Percentiles rank a stretch among this genome's conserved stretches.
Conservation (phyloP, 495 filamentous ascomycete genomes). For the Podospora pseudocomata region DNA sequence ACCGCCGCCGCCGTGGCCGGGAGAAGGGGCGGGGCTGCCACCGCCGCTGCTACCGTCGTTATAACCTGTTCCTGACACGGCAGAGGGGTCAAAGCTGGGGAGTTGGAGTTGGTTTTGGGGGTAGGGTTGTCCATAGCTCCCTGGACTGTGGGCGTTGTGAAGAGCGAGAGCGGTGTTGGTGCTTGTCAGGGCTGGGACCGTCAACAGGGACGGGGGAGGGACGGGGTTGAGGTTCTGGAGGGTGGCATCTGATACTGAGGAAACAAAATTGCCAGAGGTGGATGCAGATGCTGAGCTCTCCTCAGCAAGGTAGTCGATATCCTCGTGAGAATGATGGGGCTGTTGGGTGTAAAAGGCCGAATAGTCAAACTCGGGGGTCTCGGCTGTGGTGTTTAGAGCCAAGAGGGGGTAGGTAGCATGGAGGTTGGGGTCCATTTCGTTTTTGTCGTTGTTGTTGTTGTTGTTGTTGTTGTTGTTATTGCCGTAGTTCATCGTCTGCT, state of each 20-base stretch:
- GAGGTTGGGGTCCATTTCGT: slow-evolving; percentile 18
- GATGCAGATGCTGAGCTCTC: slow-evolving; percentile 23
- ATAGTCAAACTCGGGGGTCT: slow-evolving; percentile 28
- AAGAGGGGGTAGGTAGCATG: slow-evolving; percentile 18
- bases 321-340: slow-evolving; percentile 1
- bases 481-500: neutral
- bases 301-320: slow-evolving; percentile 36
- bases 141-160: neutral
- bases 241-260: neutral
- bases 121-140: neutral
- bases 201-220: neutral
- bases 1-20: neutral
- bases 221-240: neutral
- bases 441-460: neutral
- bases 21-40: neutral
- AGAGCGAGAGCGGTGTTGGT: neutral
- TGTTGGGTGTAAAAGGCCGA: slow-evolving; percentile 28
- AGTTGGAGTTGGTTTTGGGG: neutral
- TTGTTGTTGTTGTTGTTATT: neutral
- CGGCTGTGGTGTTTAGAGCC: slow-evolving; percentile 15
- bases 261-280: neutral
- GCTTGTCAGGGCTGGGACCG: neutral
- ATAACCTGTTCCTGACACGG: neutral
- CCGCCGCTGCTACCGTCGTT: neutral
- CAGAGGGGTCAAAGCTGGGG: neutral